Base-by-base conservation (phyloP, 768 basidiomycete genomes). In the Calocera cornea region DNA sequence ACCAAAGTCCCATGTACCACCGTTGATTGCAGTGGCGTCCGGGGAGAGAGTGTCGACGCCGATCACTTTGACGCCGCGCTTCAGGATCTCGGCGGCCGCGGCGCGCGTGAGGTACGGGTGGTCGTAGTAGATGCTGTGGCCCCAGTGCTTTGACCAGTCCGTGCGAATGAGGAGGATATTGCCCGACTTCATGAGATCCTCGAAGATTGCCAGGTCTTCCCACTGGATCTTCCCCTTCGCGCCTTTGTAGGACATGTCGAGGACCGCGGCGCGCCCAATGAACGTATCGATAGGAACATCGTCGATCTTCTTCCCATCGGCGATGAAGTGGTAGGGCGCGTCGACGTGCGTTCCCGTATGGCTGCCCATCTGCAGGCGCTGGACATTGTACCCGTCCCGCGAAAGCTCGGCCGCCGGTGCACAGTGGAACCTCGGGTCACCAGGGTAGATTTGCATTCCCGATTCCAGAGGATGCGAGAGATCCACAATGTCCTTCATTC, bases 311-410 rank as follows among this genome's bases (percentile, higher is more conserved):
- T 76, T 76, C 2, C 86, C 87, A 33, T 81, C 77, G 2, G 76
- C 75, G 75, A 86, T 76, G 77, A 89, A 90, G 72, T 91, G 89
- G 64, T 81, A 84, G 0, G 89, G 89, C 0, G 88, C 87, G 71
- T 91, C 89, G 74, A 90, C 80, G 76, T 91, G 89, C 1, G 89
- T 90, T 54, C 89, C 89, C 1, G 86, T 86, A 72, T 90, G 89
- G 0, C 88, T 84, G 2, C 86, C 82, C 24, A 89, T 71, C 31
- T 81, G 77, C 64, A 91, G 75, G 0, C 78, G 72, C 69, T 81
- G 81, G 14, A 87, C 81, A 64, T 77, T 80, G 72, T 80, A 83
- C 40, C 83, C 83, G 66, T 85, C 79, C 66, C 77, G 73, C 2
- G 73, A 67, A 66, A 86, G 74, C 12, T 80, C 79, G 34, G 80